Evolutionary conservation across 2,329 filamentous ascomycete species (phyloP), one percentile per base, ranked within the genome.

Genomic region (Diaporthe aspalathi): DNA sequence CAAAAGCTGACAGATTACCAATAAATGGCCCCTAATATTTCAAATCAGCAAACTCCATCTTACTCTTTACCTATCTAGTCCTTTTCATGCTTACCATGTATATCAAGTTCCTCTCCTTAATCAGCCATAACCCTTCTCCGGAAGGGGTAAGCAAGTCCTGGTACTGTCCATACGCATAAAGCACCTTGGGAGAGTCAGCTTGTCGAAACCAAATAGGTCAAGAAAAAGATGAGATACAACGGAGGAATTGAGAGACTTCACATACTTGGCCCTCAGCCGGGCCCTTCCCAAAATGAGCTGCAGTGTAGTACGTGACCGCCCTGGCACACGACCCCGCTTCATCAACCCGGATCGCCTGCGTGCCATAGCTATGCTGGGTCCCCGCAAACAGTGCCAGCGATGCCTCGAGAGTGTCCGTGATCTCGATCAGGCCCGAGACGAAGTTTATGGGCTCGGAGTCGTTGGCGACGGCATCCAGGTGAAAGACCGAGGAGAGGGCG

Each of bases 201-300:
- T n/a, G 29, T 45, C 4, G 17, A n/a, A 16, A 5, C 29, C n/a
- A 22, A 11, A 16, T 9, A 1, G 20, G 11, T n/a, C 16, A 29
- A 53, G 7, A 8, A 32, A 32, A 4, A 3, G 24, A 53, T 12
- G 17, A 20, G n/a, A 40, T 14, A 27, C 14, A 17, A 20, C 1
- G 16, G 1, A 20, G n/a, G 7, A 27, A 43, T 40, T 17, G 6
- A 2, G 5, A 12, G 14, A 14, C 38, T 40, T 27, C 12, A 20
- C 17, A 8, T 60, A 60, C 56, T 27, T 60, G 56, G 56, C 56
- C 56, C 24, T 45, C 56, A 29, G 56, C 56, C 38, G 29, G 16
- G 8, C 56, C 56, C 24, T 60, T 60, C 24, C 56, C 56, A 16
- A 60, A 60, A 14, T 60, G 56, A 29, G 56, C 38, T 45, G 56